A percentile compares a stretch with the other conserved stretches of the same genome.
phyloP scores from a whole-genome alignment of 1,284 basidiomycete species.

The Naganishia albida region DNA sequence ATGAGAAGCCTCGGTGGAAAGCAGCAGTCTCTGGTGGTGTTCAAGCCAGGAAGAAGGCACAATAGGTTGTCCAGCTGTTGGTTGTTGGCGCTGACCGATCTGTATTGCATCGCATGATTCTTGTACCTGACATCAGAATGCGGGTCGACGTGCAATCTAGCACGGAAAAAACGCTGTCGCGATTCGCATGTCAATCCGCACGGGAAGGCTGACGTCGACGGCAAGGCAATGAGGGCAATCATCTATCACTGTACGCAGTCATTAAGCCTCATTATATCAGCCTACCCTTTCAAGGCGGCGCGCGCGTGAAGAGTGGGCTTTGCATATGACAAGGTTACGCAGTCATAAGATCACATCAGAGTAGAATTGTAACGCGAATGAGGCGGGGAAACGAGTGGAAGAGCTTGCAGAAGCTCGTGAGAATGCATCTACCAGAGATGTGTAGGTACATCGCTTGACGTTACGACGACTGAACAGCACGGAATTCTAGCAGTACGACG shows the following conservation, averaged over 20 bases:
- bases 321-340: no score
- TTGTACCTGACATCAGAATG: background rate
- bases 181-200: no score
- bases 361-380: background rate
- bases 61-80: background rate
- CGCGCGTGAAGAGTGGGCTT: no score
- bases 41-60: background rate
- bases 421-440: background rate
- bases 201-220: no score
- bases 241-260: no score
- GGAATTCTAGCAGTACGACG: constrained; percentile 9
- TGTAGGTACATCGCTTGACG: no score
- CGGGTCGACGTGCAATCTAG: background rate
- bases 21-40: background rate
- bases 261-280: no score
- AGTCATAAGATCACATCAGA: background rate
- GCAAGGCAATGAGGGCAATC: no score
- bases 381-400: background rate
- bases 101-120: background rate
- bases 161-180: background rate
- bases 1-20: constrained; percentile 24
- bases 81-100: no score
- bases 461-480: no score
- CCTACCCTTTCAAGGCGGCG: no score
- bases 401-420: background rate